A percentile compares a stretch with the other conserved stretches of the same genome.
Conservation (phyloP, 1,284 basidiomycete species). For the Apiotrichum mycotoxinovorans region DNA sequence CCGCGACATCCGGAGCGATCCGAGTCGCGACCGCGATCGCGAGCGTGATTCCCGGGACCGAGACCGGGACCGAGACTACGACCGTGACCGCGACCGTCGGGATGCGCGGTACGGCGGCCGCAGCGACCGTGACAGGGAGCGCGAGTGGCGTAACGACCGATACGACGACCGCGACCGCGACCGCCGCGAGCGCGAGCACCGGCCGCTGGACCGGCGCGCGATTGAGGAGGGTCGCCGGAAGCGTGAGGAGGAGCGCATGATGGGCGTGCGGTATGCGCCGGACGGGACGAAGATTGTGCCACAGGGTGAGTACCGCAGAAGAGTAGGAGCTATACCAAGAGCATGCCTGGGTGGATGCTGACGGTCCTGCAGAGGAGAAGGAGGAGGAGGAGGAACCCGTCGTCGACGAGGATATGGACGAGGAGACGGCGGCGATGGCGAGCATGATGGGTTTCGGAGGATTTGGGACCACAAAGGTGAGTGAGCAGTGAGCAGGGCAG, state of each 20-base stretch:
- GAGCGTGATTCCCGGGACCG: slow-evolving; percentile 16
- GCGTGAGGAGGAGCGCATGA: slow-evolving; percentile 46
- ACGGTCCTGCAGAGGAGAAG: neutral
- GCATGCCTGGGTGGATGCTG: neutral
- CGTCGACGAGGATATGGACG: slow-evolving; percentile 64
- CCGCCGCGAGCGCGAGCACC: slow-evolving; percentile 7
- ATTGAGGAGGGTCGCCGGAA: slow-evolving; percentile 47
- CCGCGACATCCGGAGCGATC: neutral
- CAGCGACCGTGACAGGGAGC: slow-evolving; percentile 4
- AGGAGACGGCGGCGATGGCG: slow-evolving; percentile 70
- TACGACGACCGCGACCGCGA: slow-evolving; percentile 4
- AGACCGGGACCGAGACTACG: slow-evolving; percentile 12
- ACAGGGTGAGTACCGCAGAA: slow-evolving; percentile 24
- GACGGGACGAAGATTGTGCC: slow-evolving; percentile 27
- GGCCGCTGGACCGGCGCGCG: slow-evolving; percentile 39
- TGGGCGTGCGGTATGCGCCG: slow-evolving; percentile 30
- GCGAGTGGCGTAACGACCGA: slow-evolving; percentile 2
- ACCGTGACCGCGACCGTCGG: slow-evolving; percentile 8
- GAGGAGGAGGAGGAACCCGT: slow-evolving; percentile 50
- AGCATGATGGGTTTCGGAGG: slow-evolving; percentile 84
- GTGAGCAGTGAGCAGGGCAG: slow-evolving; percentile 21
- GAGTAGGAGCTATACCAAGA: too few species aligned
- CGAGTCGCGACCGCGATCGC: neutral
- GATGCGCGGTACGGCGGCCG: slow-evolving; percentile 4
- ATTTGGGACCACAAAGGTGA: slow-evolving; percentile 85